These are phyloP conservation scores for Beta vulgaris DNA, from an alignment of 148 eudicot species.

Conservation along the genomic window DNA sequence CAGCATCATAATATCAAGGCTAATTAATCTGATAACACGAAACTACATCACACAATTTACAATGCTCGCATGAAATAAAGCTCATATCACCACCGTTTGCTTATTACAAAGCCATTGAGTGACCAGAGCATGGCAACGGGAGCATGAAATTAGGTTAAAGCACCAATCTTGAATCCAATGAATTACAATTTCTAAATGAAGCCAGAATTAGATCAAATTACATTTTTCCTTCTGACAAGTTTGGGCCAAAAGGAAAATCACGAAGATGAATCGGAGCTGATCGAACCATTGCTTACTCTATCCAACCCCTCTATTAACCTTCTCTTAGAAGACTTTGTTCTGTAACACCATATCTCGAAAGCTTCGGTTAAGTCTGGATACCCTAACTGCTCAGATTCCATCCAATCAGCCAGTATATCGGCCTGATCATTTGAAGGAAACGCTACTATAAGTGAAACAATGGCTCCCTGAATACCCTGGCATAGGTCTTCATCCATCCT, in stretches of 20 bases:
- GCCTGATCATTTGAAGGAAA: slow-evolving; percentile 91
- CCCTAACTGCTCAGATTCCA: slow-evolving; percentile 52
- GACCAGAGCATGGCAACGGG: neutral
- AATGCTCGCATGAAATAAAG: neutral
- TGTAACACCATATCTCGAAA: slow-evolving; percentile 83
- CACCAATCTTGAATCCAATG: slow-evolving; percentile 4
- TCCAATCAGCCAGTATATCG: slow-evolving; percentile 74
- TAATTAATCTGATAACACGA: neutral
- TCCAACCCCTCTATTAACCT: slow-evolving; percentile 55
- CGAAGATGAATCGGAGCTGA: slow-evolving; percentile 48
- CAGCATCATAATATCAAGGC: neutral
- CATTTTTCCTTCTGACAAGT: slow-evolving; percentile 4
- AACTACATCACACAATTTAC: neutral
- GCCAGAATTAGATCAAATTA: neutral
- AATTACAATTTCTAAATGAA: neutral
- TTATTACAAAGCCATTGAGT: no score
- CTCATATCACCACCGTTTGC: neutral
- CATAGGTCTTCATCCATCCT: slow-evolving; percentile 80
- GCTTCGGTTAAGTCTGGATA: slow-evolving; percentile 90
- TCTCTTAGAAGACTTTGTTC: slow-evolving; percentile 81
- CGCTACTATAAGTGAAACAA: slow-evolving; percentile 59
- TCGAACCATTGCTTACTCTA: slow-evolving; percentile 37
- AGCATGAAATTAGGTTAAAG: slow-evolving; percentile 5
- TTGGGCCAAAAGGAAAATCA: slow-evolving; percentile 20
- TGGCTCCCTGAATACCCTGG: slow-evolving; percentile 71